Percentiles rank a stretch among this genome's conserved stretches.
Conservation (phyloP, 2,329 filamentous ascomycete genomes). For the Aquanectria penicillioides region DNA sequence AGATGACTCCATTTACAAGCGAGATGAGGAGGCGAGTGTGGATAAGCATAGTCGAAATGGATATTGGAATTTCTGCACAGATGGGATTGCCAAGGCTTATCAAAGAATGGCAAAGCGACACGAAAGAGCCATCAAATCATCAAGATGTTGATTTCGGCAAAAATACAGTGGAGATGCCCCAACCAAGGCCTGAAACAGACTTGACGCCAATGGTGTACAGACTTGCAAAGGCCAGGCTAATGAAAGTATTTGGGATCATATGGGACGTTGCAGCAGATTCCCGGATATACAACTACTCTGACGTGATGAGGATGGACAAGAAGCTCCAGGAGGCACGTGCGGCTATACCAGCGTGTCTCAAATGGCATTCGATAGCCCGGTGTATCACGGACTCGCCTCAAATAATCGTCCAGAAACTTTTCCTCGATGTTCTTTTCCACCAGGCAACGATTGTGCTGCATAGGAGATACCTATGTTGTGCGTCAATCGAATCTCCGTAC, state of each 20-base stretch:
- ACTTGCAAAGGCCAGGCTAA: conserved; percentile 40
- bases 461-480: conserved; percentile 33
- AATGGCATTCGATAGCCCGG: conserved; percentile 47
- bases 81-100: conserved; percentile 58
- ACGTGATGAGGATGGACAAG: conserved; percentile 44
- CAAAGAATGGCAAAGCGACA: conserved; percentile 28
- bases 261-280: conserved; percentile 19
- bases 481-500: background rate
- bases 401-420: conserved; percentile 39
- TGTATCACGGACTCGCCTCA: conserved; percentile 51
- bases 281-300: conserved; percentile 41
- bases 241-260: conserved; percentile 37
- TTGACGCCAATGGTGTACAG: conserved; percentile 39
- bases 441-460: conserved; percentile 58
- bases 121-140: conserved; percentile 49
- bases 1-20: conserved; percentile 50
- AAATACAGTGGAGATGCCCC: conserved; percentile 47
- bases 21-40: conserved; percentile 59
- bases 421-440: conserved; percentile 27
- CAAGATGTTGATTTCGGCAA: conserved; percentile 55
- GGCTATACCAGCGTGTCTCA: conserved; percentile 45
- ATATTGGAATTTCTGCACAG: conserved; percentile 55
- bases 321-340: conserved; percentile 45
- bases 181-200: conserved; percentile 43
- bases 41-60: conserved; percentile 52